A percentile compares a stretch with the other conserved stretches of the same genome.
phyloP scores from a whole-genome alignment of 2,329 filamentous ascomycete genomes.

The Achaetomium macrosporum region DNA sequence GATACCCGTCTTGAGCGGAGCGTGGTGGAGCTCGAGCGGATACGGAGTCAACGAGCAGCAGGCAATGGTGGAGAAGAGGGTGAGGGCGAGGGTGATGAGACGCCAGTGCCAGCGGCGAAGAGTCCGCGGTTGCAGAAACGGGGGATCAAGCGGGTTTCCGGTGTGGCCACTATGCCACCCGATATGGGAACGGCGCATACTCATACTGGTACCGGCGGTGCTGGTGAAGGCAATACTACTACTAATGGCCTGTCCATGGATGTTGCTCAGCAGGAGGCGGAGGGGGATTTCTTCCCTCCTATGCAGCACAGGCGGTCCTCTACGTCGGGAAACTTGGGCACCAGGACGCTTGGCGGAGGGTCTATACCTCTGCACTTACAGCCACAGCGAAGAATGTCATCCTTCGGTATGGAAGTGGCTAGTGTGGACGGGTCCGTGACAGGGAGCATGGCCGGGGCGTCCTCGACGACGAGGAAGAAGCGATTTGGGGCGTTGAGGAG shows the following conservation, averaged over 20 bases:
- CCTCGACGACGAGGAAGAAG: constrained; percentile 47
- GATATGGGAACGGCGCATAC: too few relatives aligned
- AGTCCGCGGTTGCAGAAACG: constrained; percentile 21
- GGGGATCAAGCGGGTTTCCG: neutral
- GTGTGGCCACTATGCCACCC: too few relatives aligned
- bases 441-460: constrained; percentile 10
- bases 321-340: constrained; percentile 24
- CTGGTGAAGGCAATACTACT: neutral
- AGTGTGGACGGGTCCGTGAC: constrained; percentile 7
- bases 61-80: constrained; percentile 24
- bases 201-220: too few relatives aligned
- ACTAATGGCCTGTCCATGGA: too few relatives aligned
- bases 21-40: constrained; percentile 43
- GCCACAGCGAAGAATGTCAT: constrained; percentile 35
- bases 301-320: neutral
- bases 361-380: constrained; percentile 13
- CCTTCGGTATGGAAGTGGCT: constrained; percentile 24
- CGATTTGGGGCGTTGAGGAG: constrained; percentile 61
- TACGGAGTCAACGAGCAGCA: constrained; percentile 33
- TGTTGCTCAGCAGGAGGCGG: too few relatives aligned
- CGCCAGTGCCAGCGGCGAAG: constrained; percentile 12
- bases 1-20: constrained; percentile 59
- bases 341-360: constrained; percentile 17
- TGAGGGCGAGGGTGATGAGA: constrained; percentile 28
- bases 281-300: neutral